Base-by-base conservation (phyloP, 2,329 filamentous ascomycete genomes). In the Penicillium sp. region DNA sequence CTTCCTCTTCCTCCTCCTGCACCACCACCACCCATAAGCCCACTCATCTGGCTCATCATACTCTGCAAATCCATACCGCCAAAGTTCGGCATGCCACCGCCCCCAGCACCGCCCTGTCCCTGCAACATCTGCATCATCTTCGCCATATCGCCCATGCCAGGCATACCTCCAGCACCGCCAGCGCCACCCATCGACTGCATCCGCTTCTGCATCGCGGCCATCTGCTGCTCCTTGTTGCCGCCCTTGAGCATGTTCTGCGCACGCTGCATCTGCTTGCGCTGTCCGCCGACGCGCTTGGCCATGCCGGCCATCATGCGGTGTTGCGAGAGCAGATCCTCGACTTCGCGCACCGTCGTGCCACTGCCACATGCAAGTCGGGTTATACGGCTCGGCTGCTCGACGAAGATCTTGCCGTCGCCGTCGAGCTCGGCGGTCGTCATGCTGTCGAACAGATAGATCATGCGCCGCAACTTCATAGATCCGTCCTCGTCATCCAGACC, bases 221-320 rank as follows among this genome's bases (percentile, higher is more conserved):
- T 83, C 74, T 97, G 93, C 71, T 96, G 91, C 30, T 90, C 84
- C 74, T 94, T 93, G 76, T 96, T 96, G 28, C 87, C 89, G 46
- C 92, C 91, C 26, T 88, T 90, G 86, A 97, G 91, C 61, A 90
- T 90, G 55, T 89, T 88, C 74, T 97, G 92, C 0, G 92, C 92
- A 52, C 88, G 86, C 72, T 97, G 91, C 88, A 97, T 95, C 71
- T 97, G 96, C 78, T 94, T 94, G 88, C 96, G 96, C 71, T 90
- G 92, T 40, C 92, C 92, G 57, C 94, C 93, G 85, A 99, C 95
- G 79, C 95, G 95, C 86, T 97, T 99, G 49, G 94, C 94, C 91
- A 99, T 97, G 58, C 90, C 90, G 0, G 91, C 90, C 94, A 99
- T 99, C 89, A 97, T 96, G 65, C 90, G 87, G 72, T 97, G 93